Evolutionary conservation across 1,284 basidiomycete genomes (phyloP).

Genomic region (Tilletia caries): DNA sequence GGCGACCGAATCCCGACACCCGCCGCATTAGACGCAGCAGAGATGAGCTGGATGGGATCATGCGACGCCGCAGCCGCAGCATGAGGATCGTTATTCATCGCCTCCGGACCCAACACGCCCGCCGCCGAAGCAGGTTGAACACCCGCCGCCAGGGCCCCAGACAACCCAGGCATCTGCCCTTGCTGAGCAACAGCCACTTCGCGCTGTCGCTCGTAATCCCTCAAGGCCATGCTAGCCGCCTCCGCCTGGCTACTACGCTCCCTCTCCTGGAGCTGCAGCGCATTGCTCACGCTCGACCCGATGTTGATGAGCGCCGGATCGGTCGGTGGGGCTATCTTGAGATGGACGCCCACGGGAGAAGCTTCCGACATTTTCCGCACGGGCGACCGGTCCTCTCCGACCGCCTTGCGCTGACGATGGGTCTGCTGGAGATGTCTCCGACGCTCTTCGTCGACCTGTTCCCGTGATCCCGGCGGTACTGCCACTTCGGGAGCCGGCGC

Average conservation of each 20-base stretch:
- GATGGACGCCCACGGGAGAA: not conserved
- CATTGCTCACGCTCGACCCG: not conserved
- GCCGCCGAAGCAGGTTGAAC: not conserved
- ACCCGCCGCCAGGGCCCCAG: not conserved
- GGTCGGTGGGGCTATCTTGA: not conserved
- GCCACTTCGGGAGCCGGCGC: not conserved
- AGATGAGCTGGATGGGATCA: slow-evolving; percentile 42
- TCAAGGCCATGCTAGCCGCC: slow-evolving; percentile 3
- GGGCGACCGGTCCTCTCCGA: not conserved
- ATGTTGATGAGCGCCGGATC: not conserved
- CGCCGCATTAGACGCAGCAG: slow-evolving; percentile 33
- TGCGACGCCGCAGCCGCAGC: slow-evolving; percentile 18
- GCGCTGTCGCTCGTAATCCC: slow-evolving; percentile 6
- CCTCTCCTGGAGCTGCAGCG: not conserved
- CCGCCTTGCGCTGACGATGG: slow-evolving; percentile 2
- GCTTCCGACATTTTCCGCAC: not conserved
- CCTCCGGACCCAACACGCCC: too few species aligned
- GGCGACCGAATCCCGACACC: slow-evolving; percentile 34
- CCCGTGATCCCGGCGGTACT: not conserved
- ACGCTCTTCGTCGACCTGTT: not conserved
- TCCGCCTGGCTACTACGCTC: not conserved
- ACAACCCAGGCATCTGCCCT: not conserved
- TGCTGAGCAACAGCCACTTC: not conserved
- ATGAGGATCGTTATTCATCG: not conserved
- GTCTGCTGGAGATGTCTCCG: slow-evolving; percentile 4